phyloP scores from a whole-genome alignment of 2,329 filamentous ascomycete genomes.

The Diaporthe australafricana region DNA sequence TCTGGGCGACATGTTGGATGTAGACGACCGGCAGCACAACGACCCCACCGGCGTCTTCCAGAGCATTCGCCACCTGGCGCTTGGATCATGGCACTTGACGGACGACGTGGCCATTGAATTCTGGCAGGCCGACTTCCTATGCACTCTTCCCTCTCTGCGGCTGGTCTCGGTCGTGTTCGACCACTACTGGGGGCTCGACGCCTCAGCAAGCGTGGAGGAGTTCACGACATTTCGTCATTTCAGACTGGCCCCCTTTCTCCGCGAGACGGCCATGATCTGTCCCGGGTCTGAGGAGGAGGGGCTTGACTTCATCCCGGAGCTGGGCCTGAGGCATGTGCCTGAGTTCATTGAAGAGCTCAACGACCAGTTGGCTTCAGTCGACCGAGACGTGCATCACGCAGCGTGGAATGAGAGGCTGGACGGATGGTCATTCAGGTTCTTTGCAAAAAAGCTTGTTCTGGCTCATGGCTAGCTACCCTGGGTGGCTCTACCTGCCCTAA shows the following conservation, averaged over 20 bases:
- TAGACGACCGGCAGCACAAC: conserved; percentile 3
- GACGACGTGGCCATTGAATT: conserved; percentile 8
- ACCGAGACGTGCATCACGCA: background rate
- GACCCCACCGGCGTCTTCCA: conserved; percentile 14
- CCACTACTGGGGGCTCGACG: conserved; percentile 12
- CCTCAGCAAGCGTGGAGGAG: background rate
- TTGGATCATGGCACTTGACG: conserved; percentile 25
- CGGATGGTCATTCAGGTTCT: conserved; percentile 12
- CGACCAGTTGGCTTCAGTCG: background rate
- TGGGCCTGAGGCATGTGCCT: background rate
- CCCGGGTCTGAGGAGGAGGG: background rate
- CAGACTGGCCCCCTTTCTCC: background rate
- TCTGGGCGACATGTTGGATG: conserved; percentile 3
- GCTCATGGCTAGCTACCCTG: background rate
- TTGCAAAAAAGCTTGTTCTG: background rate
- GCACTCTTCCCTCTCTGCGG: conserved; percentile 12
- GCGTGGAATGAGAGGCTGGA: conserved; percentile 1
- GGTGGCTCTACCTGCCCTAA: background rate
- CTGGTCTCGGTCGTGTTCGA: conserved; percentile 18
- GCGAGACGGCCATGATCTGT: background rate
- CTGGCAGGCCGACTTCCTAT: conserved; percentile 15
- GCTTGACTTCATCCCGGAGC: conserved; percentile 10
- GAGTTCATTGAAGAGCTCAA: background rate
- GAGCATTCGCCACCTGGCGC: conserved; percentile 9
- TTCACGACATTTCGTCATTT: conserved; percentile 8